Base-by-base conservation (phyloP, 2,329 filamentous ascomycete species). In the Fusarium chaquense region DNA sequence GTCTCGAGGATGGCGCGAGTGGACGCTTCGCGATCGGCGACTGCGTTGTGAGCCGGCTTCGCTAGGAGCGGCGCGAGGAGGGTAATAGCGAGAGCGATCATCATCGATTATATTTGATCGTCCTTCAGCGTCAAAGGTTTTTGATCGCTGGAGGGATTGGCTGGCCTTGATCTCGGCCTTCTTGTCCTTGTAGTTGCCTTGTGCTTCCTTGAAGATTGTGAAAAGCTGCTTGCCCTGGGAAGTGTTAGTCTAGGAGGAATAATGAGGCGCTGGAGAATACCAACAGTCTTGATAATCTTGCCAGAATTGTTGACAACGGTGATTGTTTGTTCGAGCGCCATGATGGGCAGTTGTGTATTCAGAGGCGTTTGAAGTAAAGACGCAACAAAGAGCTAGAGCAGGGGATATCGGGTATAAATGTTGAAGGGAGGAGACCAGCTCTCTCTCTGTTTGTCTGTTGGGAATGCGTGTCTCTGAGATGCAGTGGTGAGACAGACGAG, bases 271-370 rank as follows among this genome's bases (percentile, higher is more conserved):
- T 18, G 44, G 22, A 33, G 46, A 36, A 13, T 11, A 84, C 91
- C 79, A 85, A 94, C 93, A 63, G 91, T 96, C 85, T 90, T 94
- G 74, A 97, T 93, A 52, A 97, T 90, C 82, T 97, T 97, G 75
- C 93, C 93, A 61, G 93, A 96, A 76, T 86, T 94, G 83, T 97
- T 96, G 81, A 97, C 91, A 76, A 97, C 92, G 71, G 93, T 94
- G 73, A 97, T 90, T 51, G 93, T 95, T 81, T 97, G 91, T 56
- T 83, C 80, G 67, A 84, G 79, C 46, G 81, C 77, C 81, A 84
- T 83, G 30, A 58, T 79, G 75, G 65, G 72, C 60, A 51, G 50
- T 60, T 49, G 52, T 67, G 47, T 68, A 64, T 35, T 58, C 40
- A 59, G 33, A 64, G 40, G 33, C 45, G 32, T 58, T 71, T 59